Conservation (phyloP, 305 asterid species). For the Caryopteris hybrid region DNA sequence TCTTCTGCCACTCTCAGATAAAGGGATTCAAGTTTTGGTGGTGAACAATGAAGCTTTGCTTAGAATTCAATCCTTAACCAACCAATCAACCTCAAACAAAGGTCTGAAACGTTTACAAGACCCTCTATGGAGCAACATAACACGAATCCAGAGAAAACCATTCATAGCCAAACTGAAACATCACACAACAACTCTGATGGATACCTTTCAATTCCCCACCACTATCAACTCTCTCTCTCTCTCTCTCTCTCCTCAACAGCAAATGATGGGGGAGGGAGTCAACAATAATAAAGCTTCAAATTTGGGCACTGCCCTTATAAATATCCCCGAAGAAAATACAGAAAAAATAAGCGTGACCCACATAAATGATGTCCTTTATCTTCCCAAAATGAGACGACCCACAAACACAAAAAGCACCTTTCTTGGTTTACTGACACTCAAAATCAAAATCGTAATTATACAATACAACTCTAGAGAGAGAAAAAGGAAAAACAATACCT, state of each 20-base stretch:
- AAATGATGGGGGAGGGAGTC: slow-evolving; percentile 11
- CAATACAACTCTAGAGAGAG: not conserved
- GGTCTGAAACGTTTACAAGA: slow-evolving; percentile 13
- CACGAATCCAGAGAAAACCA: slow-evolving; percentile 22
- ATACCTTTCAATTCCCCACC: slow-evolving; percentile 38
- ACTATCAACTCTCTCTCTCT: slow-evolving; percentile 12
- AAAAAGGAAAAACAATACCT: not conserved
- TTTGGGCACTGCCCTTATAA: slow-evolving; percentile 1
- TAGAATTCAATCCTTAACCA: slow-evolving; percentile 53
- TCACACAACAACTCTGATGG: slow-evolving; percentile 36
- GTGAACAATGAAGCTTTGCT: slow-evolving; percentile 38
- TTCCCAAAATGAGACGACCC: slow-evolving; percentile 27
- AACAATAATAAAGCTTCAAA: not conserved
- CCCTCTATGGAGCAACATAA: slow-evolving; percentile 19
- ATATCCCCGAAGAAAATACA: slow-evolving; percentile 16
- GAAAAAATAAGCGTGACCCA: too few relatives aligned
- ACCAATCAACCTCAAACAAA: slow-evolving; percentile 21
- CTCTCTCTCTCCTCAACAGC: not conserved
- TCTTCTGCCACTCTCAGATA: too few relatives aligned
- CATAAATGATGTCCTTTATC: slow-evolving; percentile 27
- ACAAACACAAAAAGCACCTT: too few relatives aligned
- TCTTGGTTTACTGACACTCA: too few relatives aligned
- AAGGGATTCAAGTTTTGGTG: too few relatives aligned
- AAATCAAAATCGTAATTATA: not conserved
- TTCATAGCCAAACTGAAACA: slow-evolving; percentile 16